Conservation (phyloP, 345 rosid species). For the Populus tremula region DNA sequence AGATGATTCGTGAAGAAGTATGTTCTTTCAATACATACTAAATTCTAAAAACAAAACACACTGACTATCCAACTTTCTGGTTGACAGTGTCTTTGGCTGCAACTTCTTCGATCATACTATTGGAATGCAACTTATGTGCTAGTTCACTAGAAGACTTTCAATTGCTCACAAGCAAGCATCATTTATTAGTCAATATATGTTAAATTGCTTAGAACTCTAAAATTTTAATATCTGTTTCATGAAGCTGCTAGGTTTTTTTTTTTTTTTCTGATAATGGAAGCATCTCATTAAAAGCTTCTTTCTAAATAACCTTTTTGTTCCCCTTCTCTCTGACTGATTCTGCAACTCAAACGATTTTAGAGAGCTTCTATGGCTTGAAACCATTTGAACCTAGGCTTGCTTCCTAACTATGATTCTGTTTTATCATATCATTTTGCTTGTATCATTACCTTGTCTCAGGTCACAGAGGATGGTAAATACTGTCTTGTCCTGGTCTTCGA, state of each 20-base stretch:
- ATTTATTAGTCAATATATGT: not conserved
- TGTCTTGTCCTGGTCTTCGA: constrained; percentile 67
- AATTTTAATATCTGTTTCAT: not conserved
- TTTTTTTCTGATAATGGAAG: not conserved
- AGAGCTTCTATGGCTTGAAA: not conserved
- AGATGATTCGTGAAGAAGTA: constrained; percentile 85
- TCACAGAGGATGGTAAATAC: constrained; percentile 74
- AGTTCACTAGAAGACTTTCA: not conserved
- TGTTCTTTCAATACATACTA: constrained; percentile 8
- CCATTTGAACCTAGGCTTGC: not conserved
- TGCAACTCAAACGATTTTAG: no score
- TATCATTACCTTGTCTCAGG: constrained; percentile 36
- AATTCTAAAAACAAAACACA: not conserved
- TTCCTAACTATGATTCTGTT: not conserved
- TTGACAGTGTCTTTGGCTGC: not conserved
- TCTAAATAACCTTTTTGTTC: not conserved
- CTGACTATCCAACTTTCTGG: not conserved
- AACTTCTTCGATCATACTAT: not conserved
- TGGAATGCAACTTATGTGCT: not conserved
- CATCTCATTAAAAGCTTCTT: not conserved
- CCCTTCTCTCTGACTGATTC: not conserved
- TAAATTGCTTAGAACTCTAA: not conserved
- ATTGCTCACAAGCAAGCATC: not conserved
- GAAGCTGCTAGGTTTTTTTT: no score
- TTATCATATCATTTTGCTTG: not conserved